phyloP scores from a whole-genome alignment of 2,329 filamentous ascomycete genomes.

The Tympanopsis confertula region DNA sequence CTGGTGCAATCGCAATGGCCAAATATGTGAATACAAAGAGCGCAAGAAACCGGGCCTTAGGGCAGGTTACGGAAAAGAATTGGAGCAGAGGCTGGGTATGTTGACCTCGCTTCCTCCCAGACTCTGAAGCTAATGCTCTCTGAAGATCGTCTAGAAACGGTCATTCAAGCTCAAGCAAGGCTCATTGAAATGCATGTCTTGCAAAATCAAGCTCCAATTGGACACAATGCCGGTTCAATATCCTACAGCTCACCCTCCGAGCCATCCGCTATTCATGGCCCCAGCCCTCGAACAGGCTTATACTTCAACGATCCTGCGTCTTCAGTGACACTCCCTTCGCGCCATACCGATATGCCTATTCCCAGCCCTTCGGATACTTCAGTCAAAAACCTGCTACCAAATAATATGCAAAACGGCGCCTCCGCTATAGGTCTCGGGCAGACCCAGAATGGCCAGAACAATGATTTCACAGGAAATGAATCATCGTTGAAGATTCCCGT shows the following conservation, averaged over 20 bases:
- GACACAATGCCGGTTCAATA: background rate
- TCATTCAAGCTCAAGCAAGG: background rate
- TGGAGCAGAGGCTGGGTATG: conserved; percentile 40
- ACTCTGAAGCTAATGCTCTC: background rate
- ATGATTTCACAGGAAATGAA: conserved; percentile 12
- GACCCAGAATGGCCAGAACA: background rate
- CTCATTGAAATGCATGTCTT: background rate
- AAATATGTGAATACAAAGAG: conserved; percentile 57
- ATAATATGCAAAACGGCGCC: background rate
- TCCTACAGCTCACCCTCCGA: background rate
- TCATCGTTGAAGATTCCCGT: conserved; percentile 9
- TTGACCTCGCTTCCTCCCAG: conserved; percentile 7
- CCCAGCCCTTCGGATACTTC: background rate
- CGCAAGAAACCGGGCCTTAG: conserved; percentile 58
- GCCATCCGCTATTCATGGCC: background rate
- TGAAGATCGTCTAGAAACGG: background rate
- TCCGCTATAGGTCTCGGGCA: background rate
- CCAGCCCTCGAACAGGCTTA: background rate
- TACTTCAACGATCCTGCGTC: background rate
- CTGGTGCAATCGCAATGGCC: conserved; percentile 58
- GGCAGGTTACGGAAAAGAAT: conserved; percentile 49
- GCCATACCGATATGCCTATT: background rate
- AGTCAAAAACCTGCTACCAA: background rate
- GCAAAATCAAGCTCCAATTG: background rate
- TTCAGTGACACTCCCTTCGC: background rate